phyloP scores from a whole-genome alignment of 495 filamentous ascomycete species.

The Umbilicaria muhlenbergii region DNA sequence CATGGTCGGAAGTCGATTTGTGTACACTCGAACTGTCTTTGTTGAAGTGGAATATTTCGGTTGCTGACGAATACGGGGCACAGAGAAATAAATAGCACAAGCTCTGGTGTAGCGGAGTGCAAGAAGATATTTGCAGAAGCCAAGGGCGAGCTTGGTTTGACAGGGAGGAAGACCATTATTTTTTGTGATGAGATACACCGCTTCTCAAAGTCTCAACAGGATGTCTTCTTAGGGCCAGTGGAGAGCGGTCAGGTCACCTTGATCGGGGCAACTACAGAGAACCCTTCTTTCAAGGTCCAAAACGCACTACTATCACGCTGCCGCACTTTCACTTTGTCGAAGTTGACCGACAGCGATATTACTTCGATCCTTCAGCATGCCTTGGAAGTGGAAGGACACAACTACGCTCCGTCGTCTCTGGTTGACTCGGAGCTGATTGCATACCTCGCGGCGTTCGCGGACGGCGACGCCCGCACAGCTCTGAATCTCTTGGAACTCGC shows the following conservation, averaged over 20 bases:
- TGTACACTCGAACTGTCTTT: slow-evolving; percentile 16
- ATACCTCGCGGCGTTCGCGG: slow-evolving; percentile 73
- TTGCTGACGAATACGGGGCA: too few species aligned
- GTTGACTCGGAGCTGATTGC: slow-evolving; percentile 61
- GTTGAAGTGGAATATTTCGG: too few species aligned
- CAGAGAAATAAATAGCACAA: slow-evolving; percentile 82
- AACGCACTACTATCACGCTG: slow-evolving; percentile 78
- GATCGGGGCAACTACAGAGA: slow-evolving; percentile 93
- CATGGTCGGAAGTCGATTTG: slow-evolving; percentile 64
- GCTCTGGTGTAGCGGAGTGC: slow-evolving; percentile 77
- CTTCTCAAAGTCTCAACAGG: slow-evolving; percentile 86
- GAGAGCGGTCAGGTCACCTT: slow-evolving; percentile 82
- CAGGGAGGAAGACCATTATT: slow-evolving; percentile 82
- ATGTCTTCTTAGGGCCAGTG: slow-evolving; percentile 87
- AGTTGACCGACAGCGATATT: slow-evolving; percentile 56
- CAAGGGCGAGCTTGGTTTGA: slow-evolving; percentile 62
- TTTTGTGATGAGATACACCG: slow-evolving; percentile 98
- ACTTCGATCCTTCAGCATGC: slow-evolving; percentile 59
- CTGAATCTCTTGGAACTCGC: slow-evolving; percentile 86
- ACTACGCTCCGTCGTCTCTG: slow-evolving; percentile 38
- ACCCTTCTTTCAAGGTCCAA: slow-evolving; percentile 89
- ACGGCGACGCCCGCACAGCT: slow-evolving; percentile 84
- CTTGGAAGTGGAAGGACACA: slow-evolving; percentile 41
- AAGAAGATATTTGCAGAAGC: slow-evolving; percentile 90
- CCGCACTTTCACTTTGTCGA: slow-evolving; percentile 71